phyloP scores from a whole-genome alignment of 2,329 filamentous ascomycete species.

The Pseudogymnoascus pannorum region DNA sequence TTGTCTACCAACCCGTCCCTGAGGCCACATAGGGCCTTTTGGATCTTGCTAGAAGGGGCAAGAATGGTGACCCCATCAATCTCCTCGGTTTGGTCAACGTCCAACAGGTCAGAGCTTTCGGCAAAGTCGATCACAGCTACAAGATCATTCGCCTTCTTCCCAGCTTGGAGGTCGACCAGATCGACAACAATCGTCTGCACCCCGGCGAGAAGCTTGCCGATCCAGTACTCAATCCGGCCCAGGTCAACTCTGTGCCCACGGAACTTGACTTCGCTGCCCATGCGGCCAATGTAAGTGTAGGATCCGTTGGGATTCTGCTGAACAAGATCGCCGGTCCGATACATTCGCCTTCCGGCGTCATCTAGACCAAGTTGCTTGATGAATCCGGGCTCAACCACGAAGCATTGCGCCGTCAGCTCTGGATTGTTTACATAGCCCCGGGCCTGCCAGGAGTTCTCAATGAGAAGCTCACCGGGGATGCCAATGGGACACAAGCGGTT shows the following conservation, averaged over 20 bases:
- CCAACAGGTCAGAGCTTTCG: not conserved
- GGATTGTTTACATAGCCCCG: not conserved
- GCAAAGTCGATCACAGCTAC: not conserved
- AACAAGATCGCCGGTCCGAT: constrained; percentile 44
- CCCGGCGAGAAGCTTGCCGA: not conserved
- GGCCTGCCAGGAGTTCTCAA: not conserved
- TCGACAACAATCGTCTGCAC: not conserved
- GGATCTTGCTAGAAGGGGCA: constrained; percentile 25
- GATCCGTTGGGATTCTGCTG: constrained; percentile 48
- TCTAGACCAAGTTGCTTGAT: constrained; percentile 27
- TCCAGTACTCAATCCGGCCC: constrained; percentile 42
- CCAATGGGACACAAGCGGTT: constrained; percentile 4
- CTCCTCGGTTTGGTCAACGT: not conserved
- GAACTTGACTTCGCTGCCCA: constrained; percentile 58
- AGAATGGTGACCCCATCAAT: constrained; percentile 14
- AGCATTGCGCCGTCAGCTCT: not conserved
- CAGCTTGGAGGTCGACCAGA: constrained; percentile 1
- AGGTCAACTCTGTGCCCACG: constrained; percentile 57
- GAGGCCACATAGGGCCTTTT: constrained; percentile 16
- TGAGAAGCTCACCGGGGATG: not conserved
- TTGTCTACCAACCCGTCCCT: not conserved
- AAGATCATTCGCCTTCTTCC: constrained; percentile 6
- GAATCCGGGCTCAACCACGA: not conserved
- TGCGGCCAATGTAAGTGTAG: constrained; percentile 53
- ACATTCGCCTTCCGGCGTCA: constrained; percentile 50